A percentile compares a stretch with the other conserved stretches of the same genome.
These are phyloP conservation scores for Dicorynia guianensis DNA, from an alignment of 306 rosid genomes.

Conservation along the genomic window DNA sequence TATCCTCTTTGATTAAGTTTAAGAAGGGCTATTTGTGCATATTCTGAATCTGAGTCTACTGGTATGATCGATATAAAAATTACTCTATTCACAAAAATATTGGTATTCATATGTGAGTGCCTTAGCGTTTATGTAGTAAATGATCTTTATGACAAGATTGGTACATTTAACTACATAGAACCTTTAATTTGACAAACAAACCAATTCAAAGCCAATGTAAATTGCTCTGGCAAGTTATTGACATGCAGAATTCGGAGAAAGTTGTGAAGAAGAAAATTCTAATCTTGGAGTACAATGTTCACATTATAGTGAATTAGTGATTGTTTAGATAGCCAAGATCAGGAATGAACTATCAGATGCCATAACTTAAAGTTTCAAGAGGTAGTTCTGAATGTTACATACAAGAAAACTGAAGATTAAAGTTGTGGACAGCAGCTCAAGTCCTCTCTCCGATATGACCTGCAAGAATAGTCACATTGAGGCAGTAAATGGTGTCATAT, in stretches of 20 bases:
- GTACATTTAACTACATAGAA: background rate
- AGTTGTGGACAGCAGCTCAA: slow-evolving; percentile 84
- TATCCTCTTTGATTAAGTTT: background rate
- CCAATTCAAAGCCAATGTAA: background rate
- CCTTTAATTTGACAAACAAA: slow-evolving; percentile 18
- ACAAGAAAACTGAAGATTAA: slow-evolving; percentile 81
- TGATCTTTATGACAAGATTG: background rate
- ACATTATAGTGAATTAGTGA: background rate
- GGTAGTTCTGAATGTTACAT: slow-evolving; percentile 46
- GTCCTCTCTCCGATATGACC: slow-evolving; percentile 81
- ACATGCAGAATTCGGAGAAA: slow-evolving; percentile 22
- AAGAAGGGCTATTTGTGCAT: slow-evolving; percentile 2
- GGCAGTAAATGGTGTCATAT: background rate
- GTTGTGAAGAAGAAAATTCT: background rate
- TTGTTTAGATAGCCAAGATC: slow-evolving; percentile 3
- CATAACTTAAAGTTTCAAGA: slow-evolving; percentile 21
- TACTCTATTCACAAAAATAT: background rate
- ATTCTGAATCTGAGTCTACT: background rate
- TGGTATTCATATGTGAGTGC: background rate
- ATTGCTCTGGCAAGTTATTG: slow-evolving; percentile 1
- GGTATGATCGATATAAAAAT: background rate
- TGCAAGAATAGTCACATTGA: slow-evolving; percentile 38
- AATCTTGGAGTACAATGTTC: background rate
- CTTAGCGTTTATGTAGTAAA: background rate
- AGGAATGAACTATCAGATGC: slow-evolving; percentile 12